Conservation (phyloP, 352 stramenopile genomes). For the Phytophthora sp. region DNA sequence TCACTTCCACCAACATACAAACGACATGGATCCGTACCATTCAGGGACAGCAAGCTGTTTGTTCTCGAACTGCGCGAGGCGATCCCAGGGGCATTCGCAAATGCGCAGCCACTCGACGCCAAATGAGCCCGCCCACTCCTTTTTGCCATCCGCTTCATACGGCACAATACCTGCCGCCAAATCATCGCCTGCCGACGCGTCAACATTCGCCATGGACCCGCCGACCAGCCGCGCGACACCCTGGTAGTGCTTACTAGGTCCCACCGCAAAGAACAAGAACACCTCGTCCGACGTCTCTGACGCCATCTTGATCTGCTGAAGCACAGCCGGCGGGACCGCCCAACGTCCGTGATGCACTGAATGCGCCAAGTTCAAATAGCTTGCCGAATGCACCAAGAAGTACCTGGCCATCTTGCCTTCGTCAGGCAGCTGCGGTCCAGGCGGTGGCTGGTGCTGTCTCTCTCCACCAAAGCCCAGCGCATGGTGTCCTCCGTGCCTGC, state of each 20-base stretch:
- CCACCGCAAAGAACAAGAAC: conserved; percentile 81
- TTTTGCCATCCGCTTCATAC: conserved; percentile 59
- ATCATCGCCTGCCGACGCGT: conserved; percentile 51
- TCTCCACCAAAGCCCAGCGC: conserved; percentile 10
- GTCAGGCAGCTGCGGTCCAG: conserved; percentile 57
- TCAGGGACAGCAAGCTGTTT: conserved; percentile 63
- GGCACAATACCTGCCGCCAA: conserved; percentile 53
- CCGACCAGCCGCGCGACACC: conserved; percentile 59
- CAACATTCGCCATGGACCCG: conserved; percentile 42
- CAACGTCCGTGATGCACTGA: conserved; percentile 81
- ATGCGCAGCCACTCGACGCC: conserved; percentile 86
- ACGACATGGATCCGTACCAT: conserved; percentile 42
- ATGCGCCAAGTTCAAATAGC: conserved; percentile 85
- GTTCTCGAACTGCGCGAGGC: conserved; percentile 73
- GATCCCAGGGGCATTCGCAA: conserved; percentile 88
- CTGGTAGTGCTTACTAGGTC: conserved; percentile 82
- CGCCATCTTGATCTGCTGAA: conserved; percentile 73
- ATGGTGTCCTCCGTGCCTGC: conserved; percentile 14
- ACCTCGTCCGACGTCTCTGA: conserved; percentile 81
- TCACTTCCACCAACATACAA: neutral
- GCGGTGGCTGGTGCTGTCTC: neutral
- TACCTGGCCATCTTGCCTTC: conserved; percentile 84
- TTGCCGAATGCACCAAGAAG: conserved; percentile 79
- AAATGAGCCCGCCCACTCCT: conserved; percentile 68
- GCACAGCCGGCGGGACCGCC: conserved; percentile 52